Base-by-base conservation (phyloP, 208 protist genomes). In the Acanthamoeba lenticulata region DNA sequence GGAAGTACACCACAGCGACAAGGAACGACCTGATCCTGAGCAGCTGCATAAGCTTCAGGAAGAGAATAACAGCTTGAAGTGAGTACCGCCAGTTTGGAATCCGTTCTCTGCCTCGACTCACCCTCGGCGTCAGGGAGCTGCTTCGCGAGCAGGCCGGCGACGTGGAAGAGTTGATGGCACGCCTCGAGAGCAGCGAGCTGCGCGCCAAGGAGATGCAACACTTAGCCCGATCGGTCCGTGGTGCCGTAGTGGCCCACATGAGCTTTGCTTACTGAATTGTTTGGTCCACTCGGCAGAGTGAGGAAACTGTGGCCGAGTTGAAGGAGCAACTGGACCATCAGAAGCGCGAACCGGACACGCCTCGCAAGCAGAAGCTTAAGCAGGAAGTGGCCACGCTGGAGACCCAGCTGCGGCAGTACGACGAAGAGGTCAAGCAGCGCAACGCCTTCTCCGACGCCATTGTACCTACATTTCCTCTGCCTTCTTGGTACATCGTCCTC, bases 131-230 rank as follows among this genome's bases (percentile, higher is more conserved):
- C n/a, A 86, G 77, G 40, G 44, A 86, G 9, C 2, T 60, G 21
- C 6, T 86, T 42, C 77, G 40, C 11, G 44, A 86, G 45, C 77
- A 86, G 45, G 24, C 77, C 27, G 38, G 19, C n/a, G 45, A 86
- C 32, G 38, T 86, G 77, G 77, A 86, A 86, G 45, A 60, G 77
- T 57, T 86, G 44, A 32, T 60, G 77, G 77, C 77, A 19, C 40
- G 77, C 29, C 45, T 86, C 15, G 77, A 86, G 45, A 40, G 7
- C n/a, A 86, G 44, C 77, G 45, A 86, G 24, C 19, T 38, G 17
- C n/a, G 38, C 2, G 57, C 34, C 77, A 34, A 86, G 77, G 77
- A 86, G 34, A 27, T 86, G 44, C 44, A 57, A 86, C 57, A 27
- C 34, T 24, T 44, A 15, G 11, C 57, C 2, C 77, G 38, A 40